A percentile compares a stretch with the other conserved stretches of the same genome.
Conservation (phyloP, 805 yeast genomes). For the Kazachstania martiniae region DNA sequence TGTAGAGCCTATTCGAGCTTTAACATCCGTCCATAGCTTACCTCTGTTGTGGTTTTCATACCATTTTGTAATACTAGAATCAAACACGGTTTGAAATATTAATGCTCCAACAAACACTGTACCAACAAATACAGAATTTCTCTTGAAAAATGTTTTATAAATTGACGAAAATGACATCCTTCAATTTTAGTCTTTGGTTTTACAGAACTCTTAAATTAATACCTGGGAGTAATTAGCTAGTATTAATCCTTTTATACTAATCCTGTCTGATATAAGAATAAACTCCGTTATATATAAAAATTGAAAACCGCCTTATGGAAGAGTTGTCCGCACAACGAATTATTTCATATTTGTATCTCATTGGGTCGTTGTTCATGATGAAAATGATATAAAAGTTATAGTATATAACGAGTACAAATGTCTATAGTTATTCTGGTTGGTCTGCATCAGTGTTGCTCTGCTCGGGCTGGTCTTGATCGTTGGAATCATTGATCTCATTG, state of each 20-base stretch:
- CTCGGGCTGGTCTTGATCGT: slow-evolving; percentile 2
- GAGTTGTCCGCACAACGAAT: too few relatives aligned
- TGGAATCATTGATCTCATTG: slow-evolving; percentile 4
- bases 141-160: slow-evolving; percentile 66
- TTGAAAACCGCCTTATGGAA: too few relatives aligned
- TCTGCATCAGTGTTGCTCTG: slow-evolving; percentile 1
- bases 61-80: slow-evolving; percentile 54
- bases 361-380: slow-evolving; percentile 5
- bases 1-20: slow-evolving; percentile 41
- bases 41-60: slow-evolving; percentile 74
- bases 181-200: too few relatives aligned
- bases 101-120: slow-evolving; percentile 77
- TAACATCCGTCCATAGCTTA: slow-evolving; percentile 77
- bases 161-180: slow-evolving; percentile 38
- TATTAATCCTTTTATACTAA: background rate
- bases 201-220: too few relatives aligned
- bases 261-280: too few relatives aligned
- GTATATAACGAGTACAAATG: too few relatives aligned
- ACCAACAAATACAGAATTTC: slow-evolving; percentile 83
- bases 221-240: too few relatives aligned
- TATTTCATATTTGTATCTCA: slow-evolving; percentile 1
- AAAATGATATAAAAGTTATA: too few relatives aligned
- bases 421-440: background rate
- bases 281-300: slow-evolving; percentile 4
- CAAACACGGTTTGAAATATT: slow-evolving; percentile 71